A percentile compares a stretch with the other conserved stretches of the same genome.
phyloP scores from a whole-genome alignment of 2,329 filamentous ascomycete genomes.

The Sporothrix schenckii region DNA sequence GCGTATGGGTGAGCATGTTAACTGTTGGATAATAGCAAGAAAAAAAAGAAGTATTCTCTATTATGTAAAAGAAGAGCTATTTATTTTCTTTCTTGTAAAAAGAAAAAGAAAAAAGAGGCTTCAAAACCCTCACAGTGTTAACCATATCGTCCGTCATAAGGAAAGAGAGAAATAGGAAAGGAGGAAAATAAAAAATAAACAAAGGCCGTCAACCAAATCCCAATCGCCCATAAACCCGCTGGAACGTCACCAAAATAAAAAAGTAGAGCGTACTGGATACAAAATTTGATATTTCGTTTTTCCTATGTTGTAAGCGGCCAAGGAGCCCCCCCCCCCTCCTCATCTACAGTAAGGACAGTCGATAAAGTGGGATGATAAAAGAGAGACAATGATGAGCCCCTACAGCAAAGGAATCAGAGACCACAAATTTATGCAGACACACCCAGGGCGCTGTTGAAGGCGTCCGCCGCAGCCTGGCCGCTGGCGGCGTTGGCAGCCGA shows the following conservation, averaged over 20 bases:
- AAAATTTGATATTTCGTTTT: not conserved
- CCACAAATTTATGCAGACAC: conserved; percentile 37
- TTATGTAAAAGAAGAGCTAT: not conserved
- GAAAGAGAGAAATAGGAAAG: not conserved
- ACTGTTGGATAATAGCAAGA: not conserved
- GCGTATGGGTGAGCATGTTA: not conserved
- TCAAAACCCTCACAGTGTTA: conserved; percentile 6
- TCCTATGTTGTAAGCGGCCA: not conserved
- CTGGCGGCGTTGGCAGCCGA: conserved; percentile 41
- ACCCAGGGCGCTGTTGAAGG: conserved; percentile 47
- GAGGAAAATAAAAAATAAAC: not conserved
- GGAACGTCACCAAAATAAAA: not conserved
- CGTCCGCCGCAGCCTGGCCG: conserved; percentile 46
- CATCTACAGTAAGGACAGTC: not conserved
- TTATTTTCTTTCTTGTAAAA: not conserved
- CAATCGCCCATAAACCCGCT: not conserved
- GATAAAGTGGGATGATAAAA: not conserved
- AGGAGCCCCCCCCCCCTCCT: not conserved
- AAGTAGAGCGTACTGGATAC: conserved; percentile 8
- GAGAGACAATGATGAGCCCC: not conserved
- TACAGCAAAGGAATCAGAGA: not conserved
- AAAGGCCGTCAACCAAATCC: not conserved
- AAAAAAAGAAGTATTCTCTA: not conserved
- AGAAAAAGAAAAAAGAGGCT: conserved; percentile 12
- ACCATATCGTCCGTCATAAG: not conserved